Percentiles rank a stretch among this genome's conserved stretches.
These are phyloP conservation scores for Drechmeria coniospora DNA, from an alignment of 2,329 filamentous ascomycete species.

Conservation along the genomic window DNA sequence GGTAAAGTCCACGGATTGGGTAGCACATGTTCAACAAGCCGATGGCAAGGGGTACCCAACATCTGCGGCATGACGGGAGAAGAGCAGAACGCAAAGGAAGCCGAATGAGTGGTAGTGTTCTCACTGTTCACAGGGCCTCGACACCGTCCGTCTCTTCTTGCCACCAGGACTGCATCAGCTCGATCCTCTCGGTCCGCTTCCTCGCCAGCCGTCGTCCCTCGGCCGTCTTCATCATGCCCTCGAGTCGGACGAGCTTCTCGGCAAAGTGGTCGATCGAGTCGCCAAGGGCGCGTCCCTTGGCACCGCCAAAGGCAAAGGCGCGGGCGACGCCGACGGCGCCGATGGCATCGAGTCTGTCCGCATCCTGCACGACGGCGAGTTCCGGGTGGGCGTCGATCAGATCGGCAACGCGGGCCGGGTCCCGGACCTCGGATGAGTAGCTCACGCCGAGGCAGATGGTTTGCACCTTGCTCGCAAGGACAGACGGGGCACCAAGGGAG, in stretches of 20 bases:
- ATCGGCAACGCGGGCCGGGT: constrained; percentile 42
- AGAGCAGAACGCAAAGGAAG: too few relatives aligned
- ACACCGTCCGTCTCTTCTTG: constrained; percentile 27
- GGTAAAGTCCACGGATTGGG: too few relatives aligned
- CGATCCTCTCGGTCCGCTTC: constrained; percentile 36
- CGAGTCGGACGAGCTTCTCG: constrained; percentile 56
- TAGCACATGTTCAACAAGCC: too few relatives aligned
- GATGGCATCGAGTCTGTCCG: constrained; percentile 81
- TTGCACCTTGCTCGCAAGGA: constrained; percentile 53
- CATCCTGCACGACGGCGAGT: constrained; percentile 71
- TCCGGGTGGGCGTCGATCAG: constrained; percentile 49
- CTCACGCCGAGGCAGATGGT: constrained; percentile 61
- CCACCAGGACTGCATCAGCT: constrained; percentile 43
- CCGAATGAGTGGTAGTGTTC: too few relatives aligned
- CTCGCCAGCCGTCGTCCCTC: constrained; percentile 36
- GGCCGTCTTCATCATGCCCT: constrained; percentile 48
- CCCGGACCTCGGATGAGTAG: constrained; percentile 56
- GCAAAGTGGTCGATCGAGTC: constrained; percentile 60
- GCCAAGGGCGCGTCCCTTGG: constrained; percentile 41
- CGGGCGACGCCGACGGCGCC: constrained; percentile 74
- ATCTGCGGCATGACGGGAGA: neutral
- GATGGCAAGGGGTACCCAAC: too few relatives aligned
- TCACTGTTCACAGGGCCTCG: neutral
- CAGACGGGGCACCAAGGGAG: constrained; percentile 36
- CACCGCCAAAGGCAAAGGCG: constrained; percentile 49